phyloP scores from a whole-genome alignment of 140 eudicot genomes.

The Flaveria floridana region DNA sequence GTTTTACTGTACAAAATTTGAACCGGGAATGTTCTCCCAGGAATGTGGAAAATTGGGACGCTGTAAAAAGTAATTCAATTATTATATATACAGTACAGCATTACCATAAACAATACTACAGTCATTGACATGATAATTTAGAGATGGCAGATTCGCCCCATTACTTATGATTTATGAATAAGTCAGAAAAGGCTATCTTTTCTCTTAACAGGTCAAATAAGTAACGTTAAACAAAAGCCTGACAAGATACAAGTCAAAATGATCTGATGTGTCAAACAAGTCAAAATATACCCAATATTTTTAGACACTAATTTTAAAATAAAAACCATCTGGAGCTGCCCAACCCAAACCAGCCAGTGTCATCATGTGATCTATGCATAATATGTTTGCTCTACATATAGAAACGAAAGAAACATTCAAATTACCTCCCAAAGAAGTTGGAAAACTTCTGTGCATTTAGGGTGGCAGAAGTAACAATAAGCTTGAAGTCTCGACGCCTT shows the following conservation, averaged over 20 bases:
- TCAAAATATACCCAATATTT: background rate
- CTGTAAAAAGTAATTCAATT: conserved; percentile 44
- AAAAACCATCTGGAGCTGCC: background rate
- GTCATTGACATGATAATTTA: background rate
- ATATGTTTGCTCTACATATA: background rate
- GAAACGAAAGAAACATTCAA: background rate
- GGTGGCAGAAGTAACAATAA: conserved; percentile 97
- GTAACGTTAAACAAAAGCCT: background rate
- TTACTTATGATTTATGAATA: background rate
- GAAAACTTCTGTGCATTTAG: conserved; percentile 93
- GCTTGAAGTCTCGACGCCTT: conserved; percentile 93
- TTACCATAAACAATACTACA: background rate
- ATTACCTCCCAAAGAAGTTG: conserved; percentile 83
- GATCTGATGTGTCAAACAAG: background rate
- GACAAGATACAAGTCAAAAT: background rate
- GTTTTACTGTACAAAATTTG: conserved; percentile 69
- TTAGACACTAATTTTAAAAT: background rate
- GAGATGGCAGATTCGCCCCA: background rate
- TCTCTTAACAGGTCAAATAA: background rate
- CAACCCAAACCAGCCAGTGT: background rate
- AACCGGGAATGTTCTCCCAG: conserved; percentile 92
- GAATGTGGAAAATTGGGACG: conserved; percentile 93
- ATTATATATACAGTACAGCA: background rate
- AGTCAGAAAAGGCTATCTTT: background rate
- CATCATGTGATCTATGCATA: background rate